A percentile compares a stretch with the other conserved stretches of the same genome.
These are phyloP conservation scores for Senecio squalidus DNA, from an alignment of 140 eudicot species.

Conservation along the genomic window DNA sequence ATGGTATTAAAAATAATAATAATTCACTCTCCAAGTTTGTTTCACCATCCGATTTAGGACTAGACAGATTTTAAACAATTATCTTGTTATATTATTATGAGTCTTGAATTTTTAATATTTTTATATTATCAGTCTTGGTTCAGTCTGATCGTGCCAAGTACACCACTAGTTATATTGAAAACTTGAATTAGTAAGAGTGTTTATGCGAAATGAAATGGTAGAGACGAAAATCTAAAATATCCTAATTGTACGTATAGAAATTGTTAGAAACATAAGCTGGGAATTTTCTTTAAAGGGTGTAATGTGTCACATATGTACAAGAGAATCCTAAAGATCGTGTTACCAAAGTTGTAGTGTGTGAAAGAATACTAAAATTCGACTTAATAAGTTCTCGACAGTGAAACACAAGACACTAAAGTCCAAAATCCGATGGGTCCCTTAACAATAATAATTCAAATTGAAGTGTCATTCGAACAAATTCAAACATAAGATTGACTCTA, in stretches of 20 bases:
- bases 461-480: slow-evolving; percentile 7
- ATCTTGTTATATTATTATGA: no score
- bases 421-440: slow-evolving; percentile 5
- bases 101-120: no score
- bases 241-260: background rate
- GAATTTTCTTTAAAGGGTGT: background rate
- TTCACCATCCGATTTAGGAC: no score
- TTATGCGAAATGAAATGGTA: background rate
- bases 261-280: background rate
- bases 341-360: background rate
- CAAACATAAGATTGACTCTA: background rate
- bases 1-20: no score
- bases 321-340: background rate
- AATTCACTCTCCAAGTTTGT: no score
- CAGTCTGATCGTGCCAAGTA: no score
- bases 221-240: background rate
- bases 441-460: background rate
- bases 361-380: slow-evolving; percentile 14
- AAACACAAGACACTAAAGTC: slow-evolving; percentile 3
- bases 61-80: no score
- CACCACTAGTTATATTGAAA: no score
- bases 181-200: no score
- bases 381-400: background rate
- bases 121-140: no score
- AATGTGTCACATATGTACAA: background rate